These are phyloP conservation scores for Diphasiastrum complanatum DNA, from an alignment of 83 land plant genomes.

Conservation along the genomic window DNA sequence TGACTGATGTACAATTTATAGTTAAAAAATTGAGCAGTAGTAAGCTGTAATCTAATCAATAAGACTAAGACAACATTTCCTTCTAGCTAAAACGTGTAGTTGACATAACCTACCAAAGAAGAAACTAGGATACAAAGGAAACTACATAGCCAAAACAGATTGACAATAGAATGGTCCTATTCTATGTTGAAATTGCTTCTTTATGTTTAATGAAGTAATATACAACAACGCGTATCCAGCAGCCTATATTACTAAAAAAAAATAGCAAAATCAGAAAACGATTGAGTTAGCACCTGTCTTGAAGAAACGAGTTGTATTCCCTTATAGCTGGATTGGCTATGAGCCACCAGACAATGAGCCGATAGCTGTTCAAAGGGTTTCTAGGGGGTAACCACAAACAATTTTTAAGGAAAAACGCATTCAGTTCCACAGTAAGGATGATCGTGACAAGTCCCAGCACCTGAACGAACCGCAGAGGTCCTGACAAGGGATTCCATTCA, in stretches of 20 bases:
- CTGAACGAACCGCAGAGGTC: slow-evolving; percentile 87
- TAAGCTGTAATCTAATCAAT: no score
- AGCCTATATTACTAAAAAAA: slow-evolving; percentile 10
- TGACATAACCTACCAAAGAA: no score
- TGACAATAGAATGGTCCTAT: no score
- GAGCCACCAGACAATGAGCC: slow-evolving; percentile 94
- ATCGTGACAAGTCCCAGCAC: slow-evolving; percentile 63
- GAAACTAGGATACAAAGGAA: no score
- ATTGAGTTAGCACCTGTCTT: slow-evolving; percentile 59
- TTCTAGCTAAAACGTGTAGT: no score
- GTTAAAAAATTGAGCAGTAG: no score
- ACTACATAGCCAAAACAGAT: no score
- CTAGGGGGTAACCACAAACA: slow-evolving; percentile 95
- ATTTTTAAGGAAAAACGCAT: slow-evolving; percentile 92
- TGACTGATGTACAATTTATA: no score
- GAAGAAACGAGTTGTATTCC: slow-evolving; percentile 86
- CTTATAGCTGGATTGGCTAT: slow-evolving; percentile 96
- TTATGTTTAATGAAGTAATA: no score
- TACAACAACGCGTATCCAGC: no score
- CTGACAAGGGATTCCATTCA: slow-evolving; percentile 88
- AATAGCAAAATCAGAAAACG: not conserved
- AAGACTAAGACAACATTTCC: no score
- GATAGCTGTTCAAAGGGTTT: slow-evolving; percentile 69
- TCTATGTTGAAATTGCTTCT: no score
- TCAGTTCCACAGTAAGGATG: slow-evolving; percentile 87